phyloP scores from a whole-genome alignment of 176 grass and related monocot genomes.

The Puccinellia tenuiflora region DNA sequence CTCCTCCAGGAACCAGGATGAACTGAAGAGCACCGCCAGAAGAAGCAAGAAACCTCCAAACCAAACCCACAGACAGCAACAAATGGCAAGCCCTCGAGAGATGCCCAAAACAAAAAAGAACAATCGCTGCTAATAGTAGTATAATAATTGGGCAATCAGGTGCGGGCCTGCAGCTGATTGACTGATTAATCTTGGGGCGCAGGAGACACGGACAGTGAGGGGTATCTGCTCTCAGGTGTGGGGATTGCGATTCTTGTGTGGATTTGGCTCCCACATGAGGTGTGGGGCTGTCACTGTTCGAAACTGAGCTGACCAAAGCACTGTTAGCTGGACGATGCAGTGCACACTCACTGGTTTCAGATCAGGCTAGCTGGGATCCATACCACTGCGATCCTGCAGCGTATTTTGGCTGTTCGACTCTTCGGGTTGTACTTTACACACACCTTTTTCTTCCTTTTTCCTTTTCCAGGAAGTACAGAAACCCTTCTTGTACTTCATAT shows the following conservation, averaged over 20 bases:
- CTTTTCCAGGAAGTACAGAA: too few species aligned
- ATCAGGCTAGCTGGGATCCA: neutral
- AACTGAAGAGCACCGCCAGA: neutral
- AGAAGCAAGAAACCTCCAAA: too few species aligned
- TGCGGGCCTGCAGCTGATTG: neutral
- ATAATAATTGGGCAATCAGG: conserved; percentile 9
- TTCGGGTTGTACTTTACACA: neutral
- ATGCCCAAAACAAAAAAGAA: neutral
- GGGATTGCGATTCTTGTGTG: neutral
- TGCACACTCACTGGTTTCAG: neutral
- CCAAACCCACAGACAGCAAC: neutral
- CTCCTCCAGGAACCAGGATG: neutral
- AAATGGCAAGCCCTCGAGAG: neutral
- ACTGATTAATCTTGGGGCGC: neutral
- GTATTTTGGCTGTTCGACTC: neutral
- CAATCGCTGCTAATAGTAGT: neutral
- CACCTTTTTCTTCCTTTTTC: neutral
- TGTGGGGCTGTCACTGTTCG: neutral
- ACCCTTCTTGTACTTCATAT: too few species aligned
- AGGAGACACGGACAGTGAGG: neutral
- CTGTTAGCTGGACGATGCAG: neutral
- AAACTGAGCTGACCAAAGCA: neutral
- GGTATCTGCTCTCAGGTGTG: conserved; percentile 13
- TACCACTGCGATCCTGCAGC: neutral
- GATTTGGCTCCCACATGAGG: conserved; percentile 1